Base-by-base conservation (phyloP, 1,139 yeast species). In the Protomyces inundatus region DNA sequence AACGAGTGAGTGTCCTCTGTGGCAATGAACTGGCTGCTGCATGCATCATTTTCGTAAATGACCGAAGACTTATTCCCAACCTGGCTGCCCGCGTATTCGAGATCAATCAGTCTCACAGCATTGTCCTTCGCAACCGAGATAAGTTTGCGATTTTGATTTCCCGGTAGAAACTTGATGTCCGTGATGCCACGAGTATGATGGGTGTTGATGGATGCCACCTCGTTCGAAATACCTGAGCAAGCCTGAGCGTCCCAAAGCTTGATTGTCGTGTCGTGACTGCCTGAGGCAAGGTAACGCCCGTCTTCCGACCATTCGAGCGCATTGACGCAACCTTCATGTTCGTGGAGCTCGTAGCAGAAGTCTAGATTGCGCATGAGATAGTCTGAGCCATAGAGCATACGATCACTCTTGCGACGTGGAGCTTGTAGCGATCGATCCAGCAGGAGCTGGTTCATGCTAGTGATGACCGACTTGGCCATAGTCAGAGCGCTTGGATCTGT, bases 111-210 rank as follows among this genome's bases (percentile, higher is more conserved):
- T 7, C 68, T 65, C 14, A 67, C 65, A 34, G 61, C 48, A 10
- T 60, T 51, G 45, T 67, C 70, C n/a, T 67, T 69, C 10, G 69
- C 60, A 34, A 66, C 68, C 4, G 68, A 54, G 12, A 67, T 51
- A 14, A 68, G 10, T 2, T 55, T 53, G n/a, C 64, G 30, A 42
- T 66, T 68, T 9, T 52, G 55, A 5, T 68, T 48, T 32, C 66
- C 62, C 9, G 70, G 70, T 64, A 68, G 59, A 46, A 67, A 68
- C 40, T 65, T 65, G 46, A 65, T 64, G 3, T 68, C 63, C 37
- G 67, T 67, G 55, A 68, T 68, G 53, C 67, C 67, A n/a, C 64
- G 53, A 5, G 65, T 54, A 45, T 68, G 70, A 3, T 69, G 69
- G 9, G 69, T 67, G 42, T 59, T 45, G 42, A 68, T 65, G 9